Evolutionary conservation across 176 grass and related monocot species (phyloP).

Genomic region (Oryza australiensis): DNA sequence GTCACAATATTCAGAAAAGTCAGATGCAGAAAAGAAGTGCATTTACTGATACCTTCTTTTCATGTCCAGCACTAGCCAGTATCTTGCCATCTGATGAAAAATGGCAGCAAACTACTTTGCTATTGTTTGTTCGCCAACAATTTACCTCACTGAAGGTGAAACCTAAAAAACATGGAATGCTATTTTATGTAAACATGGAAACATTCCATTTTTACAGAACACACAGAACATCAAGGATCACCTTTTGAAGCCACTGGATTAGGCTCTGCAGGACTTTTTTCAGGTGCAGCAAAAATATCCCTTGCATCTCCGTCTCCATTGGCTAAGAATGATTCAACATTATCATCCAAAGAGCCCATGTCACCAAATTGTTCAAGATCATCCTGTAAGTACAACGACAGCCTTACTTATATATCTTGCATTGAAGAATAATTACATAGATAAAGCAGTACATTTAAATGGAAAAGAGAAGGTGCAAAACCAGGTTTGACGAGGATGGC

Average conservation of each 20-base stretch:
- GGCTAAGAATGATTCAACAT: slow-evolving; percentile 97
- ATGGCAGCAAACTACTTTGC: slow-evolving; percentile 91
- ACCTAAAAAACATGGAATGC: slow-evolving; percentile 47
- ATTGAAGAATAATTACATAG: slow-evolving; percentile 20
- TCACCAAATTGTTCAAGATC: slow-evolving; percentile 94
- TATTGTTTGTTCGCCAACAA: slow-evolving; percentile 86
- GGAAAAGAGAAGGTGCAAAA: slow-evolving; percentile 44
- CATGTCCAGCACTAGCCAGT: slow-evolving; percentile 96
- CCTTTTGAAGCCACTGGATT: slow-evolving; percentile 70
- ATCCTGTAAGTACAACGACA: slow-evolving; percentile 59
- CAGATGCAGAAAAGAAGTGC: neutral
- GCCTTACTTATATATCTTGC: slow-evolving; percentile 26
- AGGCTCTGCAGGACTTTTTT: slow-evolving; percentile 67
- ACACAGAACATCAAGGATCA: slow-evolving; percentile 29
- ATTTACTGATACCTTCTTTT: slow-evolving; percentile 77
- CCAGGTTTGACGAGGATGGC: slow-evolving; percentile 97
- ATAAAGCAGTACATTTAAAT: slow-evolving; percentile 16
- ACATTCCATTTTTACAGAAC: neutral
- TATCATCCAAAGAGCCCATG: slow-evolving; percentile 90
- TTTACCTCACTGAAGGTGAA: slow-evolving; percentile 87
- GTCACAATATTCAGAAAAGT: slow-evolving; percentile 21
- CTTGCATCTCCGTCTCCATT: slow-evolving; percentile 86
- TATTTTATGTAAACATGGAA: neutral
- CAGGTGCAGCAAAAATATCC: slow-evolving; percentile 89
- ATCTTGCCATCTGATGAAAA: slow-evolving; percentile 96